These are phyloP conservation scores for Inga oerstediana DNA, from an alignment of 306 rosid genomes.

Conservation along the genomic window DNA sequence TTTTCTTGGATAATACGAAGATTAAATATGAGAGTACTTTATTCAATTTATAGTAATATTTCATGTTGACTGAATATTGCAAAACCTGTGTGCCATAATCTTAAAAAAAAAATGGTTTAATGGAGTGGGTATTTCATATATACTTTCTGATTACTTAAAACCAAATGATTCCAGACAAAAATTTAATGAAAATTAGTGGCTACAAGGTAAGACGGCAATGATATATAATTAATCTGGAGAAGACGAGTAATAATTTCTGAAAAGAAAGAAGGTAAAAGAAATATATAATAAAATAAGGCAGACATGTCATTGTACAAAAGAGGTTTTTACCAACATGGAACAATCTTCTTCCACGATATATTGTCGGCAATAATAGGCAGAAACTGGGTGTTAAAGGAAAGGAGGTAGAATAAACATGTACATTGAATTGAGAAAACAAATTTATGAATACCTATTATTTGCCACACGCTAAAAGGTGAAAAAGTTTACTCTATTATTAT, in stretches of 20 bases:
- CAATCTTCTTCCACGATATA: conserved; percentile 38
- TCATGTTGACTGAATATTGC: too few relatives aligned
- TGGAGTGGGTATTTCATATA: too few relatives aligned
- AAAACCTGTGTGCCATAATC: too few relatives aligned
- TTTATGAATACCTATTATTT: conserved; percentile 12
- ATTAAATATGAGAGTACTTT: too few relatives aligned
- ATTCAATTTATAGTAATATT: too few relatives aligned
- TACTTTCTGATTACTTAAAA: too few relatives aligned
- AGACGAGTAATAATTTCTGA: neutral
- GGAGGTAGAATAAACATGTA: conserved; percentile 9
- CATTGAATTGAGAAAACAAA: conserved; percentile 7
- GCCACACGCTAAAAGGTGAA: conserved; percentile 1
- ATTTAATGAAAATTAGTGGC: neutral
- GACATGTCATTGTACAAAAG: neutral
- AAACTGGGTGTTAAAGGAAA: conserved; percentile 20
- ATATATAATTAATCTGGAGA: neutral
- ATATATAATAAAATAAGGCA: neutral
- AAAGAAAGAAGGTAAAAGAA: neutral
- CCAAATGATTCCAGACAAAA: neutral
- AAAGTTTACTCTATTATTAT: neutral
- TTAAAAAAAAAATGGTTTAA: too few relatives aligned
- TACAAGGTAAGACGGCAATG: neutral
- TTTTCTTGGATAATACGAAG: neutral
- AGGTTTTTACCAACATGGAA: conserved; percentile 17
- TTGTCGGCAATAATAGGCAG: conserved; percentile 37